These are phyloP conservation scores for Sporothrix globosa DNA, from an alignment of 2,329 filamentous ascomycete genomes.

Conservation along the genomic window DNA sequence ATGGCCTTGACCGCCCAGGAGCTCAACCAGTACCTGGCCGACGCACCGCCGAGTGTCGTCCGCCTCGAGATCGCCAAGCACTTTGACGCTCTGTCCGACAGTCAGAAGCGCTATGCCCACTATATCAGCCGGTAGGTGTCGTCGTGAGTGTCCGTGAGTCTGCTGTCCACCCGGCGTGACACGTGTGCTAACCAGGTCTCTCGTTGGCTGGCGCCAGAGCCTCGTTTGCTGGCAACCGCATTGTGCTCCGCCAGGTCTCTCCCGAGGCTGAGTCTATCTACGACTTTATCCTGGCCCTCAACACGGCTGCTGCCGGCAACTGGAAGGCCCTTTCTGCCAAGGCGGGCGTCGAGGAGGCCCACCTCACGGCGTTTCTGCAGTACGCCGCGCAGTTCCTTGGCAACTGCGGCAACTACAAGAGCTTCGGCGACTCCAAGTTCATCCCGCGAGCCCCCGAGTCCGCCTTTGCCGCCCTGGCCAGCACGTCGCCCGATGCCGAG, in stretches of 20 bases:
- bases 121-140: slow-evolving; percentile 73
- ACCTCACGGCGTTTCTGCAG: slow-evolving; percentile 71
- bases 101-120: slow-evolving; percentile 89
- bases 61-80: slow-evolving; percentile 89
- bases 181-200: slow-evolving; percentile 18
- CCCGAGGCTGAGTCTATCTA: slow-evolving; percentile 81
- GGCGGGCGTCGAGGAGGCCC: slow-evolving; percentile 64
- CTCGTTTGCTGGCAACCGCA: slow-evolving; percentile 74
- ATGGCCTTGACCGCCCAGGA: slow-evolving; percentile 62
- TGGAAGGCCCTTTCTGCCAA: slow-evolving; percentile 70
- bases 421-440: slow-evolving; percentile 84
- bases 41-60: slow-evolving; percentile 86
- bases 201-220: slow-evolving; percentile 56
- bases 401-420: slow-evolving; percentile 84
- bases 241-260: slow-evolving; percentile 79
- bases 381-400: slow-evolving; percentile 79
- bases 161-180: background rate
- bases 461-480: slow-evolving; percentile 66
- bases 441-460: slow-evolving; percentile 70
- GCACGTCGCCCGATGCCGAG: slow-evolving; percentile 62
- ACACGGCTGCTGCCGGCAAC: slow-evolving; percentile 68
- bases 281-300: slow-evolving; percentile 75
- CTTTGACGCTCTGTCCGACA: slow-evolving; percentile 74
- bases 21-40: slow-evolving; percentile 80
- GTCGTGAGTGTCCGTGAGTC: background rate